Conservation (phyloP, 768 basidiomycete genomes). For the Amanita muscaria region DNA sequence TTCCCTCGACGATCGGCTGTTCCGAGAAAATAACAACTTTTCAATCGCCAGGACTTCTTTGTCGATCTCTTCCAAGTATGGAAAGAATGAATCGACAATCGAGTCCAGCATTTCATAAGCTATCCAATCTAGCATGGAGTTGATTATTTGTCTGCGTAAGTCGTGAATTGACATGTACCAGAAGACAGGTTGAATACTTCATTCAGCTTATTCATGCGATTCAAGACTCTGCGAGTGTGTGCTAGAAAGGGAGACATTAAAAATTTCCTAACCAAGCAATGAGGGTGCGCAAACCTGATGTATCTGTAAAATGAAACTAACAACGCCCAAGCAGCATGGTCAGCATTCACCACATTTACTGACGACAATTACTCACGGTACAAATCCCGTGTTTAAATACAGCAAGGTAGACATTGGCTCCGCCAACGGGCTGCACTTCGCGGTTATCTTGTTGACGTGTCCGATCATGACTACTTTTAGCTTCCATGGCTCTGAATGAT, state of each 20-base stretch:
- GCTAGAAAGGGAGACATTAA: slow-evolving; percentile 31
- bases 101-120: slow-evolving; percentile 90
- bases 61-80: slow-evolving; percentile 73
- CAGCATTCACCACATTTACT: background rate
- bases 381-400: slow-evolving; percentile 87
- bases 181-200: slow-evolving; percentile 61
- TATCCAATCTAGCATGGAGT: slow-evolving; percentile 68
- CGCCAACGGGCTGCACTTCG: slow-evolving; percentile 48
- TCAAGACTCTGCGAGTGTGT: slow-evolving; percentile 69
- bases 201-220: slow-evolving; percentile 57
- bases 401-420: slow-evolving; percentile 80
- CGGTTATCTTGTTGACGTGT: slow-evolving; percentile 23
- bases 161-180: slow-evolving; percentile 37
- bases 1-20: background rate
- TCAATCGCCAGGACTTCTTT: slow-evolving; percentile 75
- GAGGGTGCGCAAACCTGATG: slow-evolving; percentile 41
- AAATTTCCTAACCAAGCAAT: background rate
- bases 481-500: slow-evolving; percentile 77
- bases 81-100: slow-evolving; percentile 90
- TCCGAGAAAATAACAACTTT: slow-evolving; percentile 44
- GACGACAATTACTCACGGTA: slow-evolving; percentile 38
- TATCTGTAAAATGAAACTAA: slow-evolving; percentile 87
- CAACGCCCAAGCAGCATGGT: background rate
- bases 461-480: slow-evolving; percentile 33
- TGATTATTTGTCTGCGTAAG: slow-evolving; percentile 1